Evolutionary conservation across 352 stramenopile genomes (phyloP).

Genomic region (Globisporangium radiosum): DNA sequence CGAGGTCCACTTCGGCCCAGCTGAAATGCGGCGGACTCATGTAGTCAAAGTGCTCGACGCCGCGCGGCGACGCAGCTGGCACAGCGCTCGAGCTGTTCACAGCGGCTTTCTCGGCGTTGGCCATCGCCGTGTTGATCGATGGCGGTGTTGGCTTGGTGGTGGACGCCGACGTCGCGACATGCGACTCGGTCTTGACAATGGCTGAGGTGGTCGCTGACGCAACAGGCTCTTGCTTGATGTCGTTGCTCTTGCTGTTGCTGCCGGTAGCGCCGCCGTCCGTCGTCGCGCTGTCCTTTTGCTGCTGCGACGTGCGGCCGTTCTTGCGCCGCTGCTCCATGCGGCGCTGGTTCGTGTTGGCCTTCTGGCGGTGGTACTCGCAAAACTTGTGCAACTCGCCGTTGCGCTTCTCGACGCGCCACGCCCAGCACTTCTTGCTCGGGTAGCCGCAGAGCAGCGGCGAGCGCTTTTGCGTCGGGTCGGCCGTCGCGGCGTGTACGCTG

Average conservation of each 20-base stretch:
- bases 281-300: too few relatives aligned
- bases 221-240: conserved; percentile 5
- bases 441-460: conserved; percentile 61
- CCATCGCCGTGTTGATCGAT: conserved; percentile 14
- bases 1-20: conserved; percentile 70
- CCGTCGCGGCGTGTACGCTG: neutral
- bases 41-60: conserved; percentile 42
- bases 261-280: conserved; percentile 3
- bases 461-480: conserved; percentile 29
- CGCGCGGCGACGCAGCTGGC: conserved; percentile 19
- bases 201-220: neutral
- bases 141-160: neutral
- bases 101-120: conserved; percentile 8
- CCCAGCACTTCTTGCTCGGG: conserved; percentile 83
- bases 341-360: conserved; percentile 81
- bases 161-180: too few relatives aligned
- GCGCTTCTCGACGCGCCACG: conserved; percentile 69
- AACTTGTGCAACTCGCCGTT: conserved; percentile 84
- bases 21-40: conserved; percentile 33
- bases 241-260: neutral
- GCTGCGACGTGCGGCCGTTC: conserved; percentile 23
- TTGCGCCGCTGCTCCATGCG: conserved; percentile 80
- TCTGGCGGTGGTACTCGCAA: conserved; percentile 81
- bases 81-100: conserved; percentile 3
- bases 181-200: neutral